Evolutionary conservation across 495 filamentous ascomycete genomes (phyloP), one percentile per base, ranked within the genome.

Genomic region (Daldinia vernicosa): DNA sequence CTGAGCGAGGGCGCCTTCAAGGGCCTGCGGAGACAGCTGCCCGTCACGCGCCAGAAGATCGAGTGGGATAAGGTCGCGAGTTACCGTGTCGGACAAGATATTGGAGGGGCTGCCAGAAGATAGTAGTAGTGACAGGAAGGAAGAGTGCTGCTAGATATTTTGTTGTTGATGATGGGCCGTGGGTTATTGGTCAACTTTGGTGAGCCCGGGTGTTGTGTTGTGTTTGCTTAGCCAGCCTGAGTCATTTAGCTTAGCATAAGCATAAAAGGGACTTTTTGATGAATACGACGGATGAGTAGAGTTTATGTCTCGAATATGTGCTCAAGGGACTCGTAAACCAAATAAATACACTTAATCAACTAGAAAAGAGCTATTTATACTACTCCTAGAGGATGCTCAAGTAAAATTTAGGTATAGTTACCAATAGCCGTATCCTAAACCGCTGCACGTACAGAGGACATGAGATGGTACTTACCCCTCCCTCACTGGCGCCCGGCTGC

Each of bases 31-130:
- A 87, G 96, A 78, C 96, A 98, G 80, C 82, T 99, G 76, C 96
- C 96, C 7, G 91, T 99, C 43, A 98, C 95, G 64, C 88, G 96
- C 78, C 96, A 99, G 84, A 98, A 97, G 86, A 93, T 99, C 58
- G 95, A 98, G 81, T 99, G 96, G 96, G 95, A 99, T 80, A 98
- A 97, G 84, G 93, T 99, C 70, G 90, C 92, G n/a, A 94, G 93
- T 67, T 99, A 99, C 81, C 81, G 93, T 60, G 81, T 97, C 75
- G 90, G 89, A 59, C 89, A 92, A 79, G 90, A 90, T 68, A 90
- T 92, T 73, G 85, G 87, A n/a, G 83, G 85, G 7, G 86, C 84
- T 33, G 80, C 80, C 45, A 82, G 80, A 69, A 75, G 84, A 76
- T 86, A 72, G 77, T 63, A 15, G 11, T 45, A 35, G 27, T 6